Evolutionary conservation across 768 basidiomycete genomes (phyloP).

Genomic region (Boletus vermiculosoides): DNA sequence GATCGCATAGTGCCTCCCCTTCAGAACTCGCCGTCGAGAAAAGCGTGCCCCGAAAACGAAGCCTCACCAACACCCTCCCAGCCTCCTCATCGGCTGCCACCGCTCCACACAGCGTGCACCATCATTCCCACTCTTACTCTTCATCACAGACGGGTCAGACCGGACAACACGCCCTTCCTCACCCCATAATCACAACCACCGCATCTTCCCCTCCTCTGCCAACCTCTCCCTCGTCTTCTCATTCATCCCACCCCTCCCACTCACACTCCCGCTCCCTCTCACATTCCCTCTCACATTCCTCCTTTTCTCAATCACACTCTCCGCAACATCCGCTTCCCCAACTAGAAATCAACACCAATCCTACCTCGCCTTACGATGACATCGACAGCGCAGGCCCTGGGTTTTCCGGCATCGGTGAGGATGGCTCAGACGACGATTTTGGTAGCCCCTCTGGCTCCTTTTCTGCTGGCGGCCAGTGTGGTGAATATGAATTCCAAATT

Average conservation of each 20-base stretch:
- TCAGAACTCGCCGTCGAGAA: conserved; percentile 47
- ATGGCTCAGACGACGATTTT: conserved; percentile 28
- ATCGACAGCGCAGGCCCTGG: conserved; percentile 45
- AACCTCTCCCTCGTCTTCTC: conserved; percentile 24
- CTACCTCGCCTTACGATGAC: conserved; percentile 52
- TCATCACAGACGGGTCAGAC: conserved; percentile 10
- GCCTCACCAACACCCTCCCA: conserved; percentile 51
- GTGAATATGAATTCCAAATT: neutral
- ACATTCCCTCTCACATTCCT: conserved; percentile 23
- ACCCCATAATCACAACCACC: conserved; percentile 34
- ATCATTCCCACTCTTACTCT: conserved; percentile 27
- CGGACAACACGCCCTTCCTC: conserved; percentile 14
- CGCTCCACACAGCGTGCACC: conserved; percentile 18
- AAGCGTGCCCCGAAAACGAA: conserved; percentile 64
- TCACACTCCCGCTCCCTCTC: conserved; percentile 22
- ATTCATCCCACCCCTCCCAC: conserved; percentile 25
- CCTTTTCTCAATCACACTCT: conserved; percentile 20
- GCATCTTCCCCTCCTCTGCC: conserved; percentile 30
- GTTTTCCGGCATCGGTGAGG: conserved; percentile 21
- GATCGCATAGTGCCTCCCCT: conserved; percentile 42
- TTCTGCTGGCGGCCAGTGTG: conserved; percentile 5
- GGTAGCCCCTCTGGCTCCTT: conserved; percentile 19
- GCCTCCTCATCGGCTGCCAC: conserved; percentile 15
- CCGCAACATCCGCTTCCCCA: conserved; percentile 19
- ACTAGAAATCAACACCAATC: conserved; percentile 31